phyloP scores from a whole-genome alignment of 1,284 basidiomycete species.

The Schizophyllum amplum region DNA sequence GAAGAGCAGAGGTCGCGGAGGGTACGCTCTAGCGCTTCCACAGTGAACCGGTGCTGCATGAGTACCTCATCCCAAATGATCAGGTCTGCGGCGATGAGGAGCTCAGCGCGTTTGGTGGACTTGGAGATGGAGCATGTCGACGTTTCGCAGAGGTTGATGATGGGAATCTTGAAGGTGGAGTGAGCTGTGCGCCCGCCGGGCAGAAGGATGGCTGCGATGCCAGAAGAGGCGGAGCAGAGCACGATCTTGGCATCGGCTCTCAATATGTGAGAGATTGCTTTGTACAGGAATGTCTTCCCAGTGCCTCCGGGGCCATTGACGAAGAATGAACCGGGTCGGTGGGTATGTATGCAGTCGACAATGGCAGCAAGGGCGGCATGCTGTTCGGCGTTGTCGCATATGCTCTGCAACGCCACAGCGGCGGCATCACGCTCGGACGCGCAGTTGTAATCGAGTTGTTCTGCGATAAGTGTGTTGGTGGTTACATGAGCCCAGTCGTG shows the following conservation, averaged over 20 bases:
- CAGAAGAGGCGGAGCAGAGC: conserved; percentile 29
- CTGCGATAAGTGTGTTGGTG: conserved; percentile 21
- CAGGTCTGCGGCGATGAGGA: conserved; percentile 16
- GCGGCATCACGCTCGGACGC: conserved; percentile 7
- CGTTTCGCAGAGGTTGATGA: conserved; percentile 10
- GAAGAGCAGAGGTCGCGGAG: conserved; percentile 21
- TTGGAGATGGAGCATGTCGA: conserved; percentile 20
- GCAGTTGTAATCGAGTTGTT: conserved; percentile 20
- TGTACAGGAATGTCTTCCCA: conserved; percentile 17
- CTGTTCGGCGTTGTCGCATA: conserved; percentile 21
- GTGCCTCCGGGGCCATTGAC: conserved; percentile 9
- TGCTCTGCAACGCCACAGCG: not conserved
- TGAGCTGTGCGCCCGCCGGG: conserved; percentile 23
- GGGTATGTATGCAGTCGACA: conserved; percentile 3
- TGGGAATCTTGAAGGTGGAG: conserved; percentile 24
- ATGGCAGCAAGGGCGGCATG: conserved; percentile 21
- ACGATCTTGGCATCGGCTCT: conserved; percentile 16
- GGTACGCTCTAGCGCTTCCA: conserved; percentile 26
- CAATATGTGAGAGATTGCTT: conserved; percentile 20
- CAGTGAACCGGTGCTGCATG: conserved; percentile 21
- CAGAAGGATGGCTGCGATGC: conserved; percentile 25
- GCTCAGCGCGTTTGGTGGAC: conserved; percentile 15
- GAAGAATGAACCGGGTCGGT: conserved; percentile 3
- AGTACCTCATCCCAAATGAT: conserved; percentile 31
- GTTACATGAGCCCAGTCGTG: conserved; percentile 14